Evolutionary conservation across 2,329 filamentous ascomycete species (phyloP).

Genomic region (Ophiostoma sp.): DNA sequence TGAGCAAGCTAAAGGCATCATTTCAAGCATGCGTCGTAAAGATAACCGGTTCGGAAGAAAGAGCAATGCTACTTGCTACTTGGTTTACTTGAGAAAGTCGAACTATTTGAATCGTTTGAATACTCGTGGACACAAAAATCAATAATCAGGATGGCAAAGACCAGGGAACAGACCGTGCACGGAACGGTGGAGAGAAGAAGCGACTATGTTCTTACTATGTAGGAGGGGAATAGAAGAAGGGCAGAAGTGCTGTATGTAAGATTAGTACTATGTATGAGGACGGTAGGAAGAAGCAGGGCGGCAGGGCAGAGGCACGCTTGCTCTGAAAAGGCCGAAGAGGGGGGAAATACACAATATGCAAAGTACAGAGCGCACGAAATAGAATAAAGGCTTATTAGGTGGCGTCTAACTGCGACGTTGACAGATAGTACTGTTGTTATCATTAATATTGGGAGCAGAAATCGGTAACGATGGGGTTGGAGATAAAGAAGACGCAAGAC

Average conservation of each 20-base stretch:
- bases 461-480: background rate
- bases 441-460: background rate
- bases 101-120: too few species aligned
- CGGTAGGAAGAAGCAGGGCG: background rate
- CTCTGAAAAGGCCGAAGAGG: background rate
- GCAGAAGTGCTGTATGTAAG: background rate
- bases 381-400: background rate
- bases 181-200: background rate
- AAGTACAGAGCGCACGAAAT: background rate
- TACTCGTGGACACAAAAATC: background rate
- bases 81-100: too few species aligned
- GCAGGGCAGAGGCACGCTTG: background rate
- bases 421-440: slow-evolving; percentile 18
- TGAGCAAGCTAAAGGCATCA: background rate
- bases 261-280: too few species aligned
- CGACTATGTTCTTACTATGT: background rate
- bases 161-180: slow-evolving; percentile 1
- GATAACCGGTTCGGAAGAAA: background rate
- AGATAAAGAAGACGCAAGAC: background rate
- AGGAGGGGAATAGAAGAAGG: background rate
- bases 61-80: background rate
- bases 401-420: background rate
- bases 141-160: slow-evolving; percentile 2
- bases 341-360: background rate
- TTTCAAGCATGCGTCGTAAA: background rate